Conservation (phyloP, 2,329 filamentous ascomycete genomes). For the Hymenoscyphus linearis region DNA sequence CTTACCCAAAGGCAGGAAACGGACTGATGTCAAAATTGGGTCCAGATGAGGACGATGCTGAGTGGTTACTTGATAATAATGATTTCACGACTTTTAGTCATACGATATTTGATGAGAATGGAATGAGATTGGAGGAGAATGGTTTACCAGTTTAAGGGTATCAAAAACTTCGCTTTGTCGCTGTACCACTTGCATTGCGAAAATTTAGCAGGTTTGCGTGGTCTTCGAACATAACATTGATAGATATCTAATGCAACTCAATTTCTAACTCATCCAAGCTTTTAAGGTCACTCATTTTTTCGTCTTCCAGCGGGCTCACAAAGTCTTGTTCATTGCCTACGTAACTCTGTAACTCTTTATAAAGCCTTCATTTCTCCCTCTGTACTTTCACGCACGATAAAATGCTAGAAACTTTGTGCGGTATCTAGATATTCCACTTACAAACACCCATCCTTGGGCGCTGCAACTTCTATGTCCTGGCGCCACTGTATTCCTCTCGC, state of each 20-base stretch:
- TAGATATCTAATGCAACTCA: not conserved
- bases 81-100: slow-evolving; percentile 33
- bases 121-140: slow-evolving; percentile 25
- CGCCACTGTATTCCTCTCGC: no score
- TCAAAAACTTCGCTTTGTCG: not conserved
- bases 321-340: no score
- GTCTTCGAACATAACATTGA: not conserved
- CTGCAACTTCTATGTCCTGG: no score
- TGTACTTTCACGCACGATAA: no score
- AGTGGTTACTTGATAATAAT: slow-evolving; percentile 55
- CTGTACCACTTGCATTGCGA: not conserved
- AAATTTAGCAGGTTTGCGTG: not conserved
- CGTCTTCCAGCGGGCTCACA: no score
- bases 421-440: no score
- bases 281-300: not conserved
- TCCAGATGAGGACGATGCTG: slow-evolving; percentile 52
- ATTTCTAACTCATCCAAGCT: not conserved
- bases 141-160: slow-evolving; percentile 9
- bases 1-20: slow-evolving; percentile 58
- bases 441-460: no score
- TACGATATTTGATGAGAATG: slow-evolving; percentile 27
- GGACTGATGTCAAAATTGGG: slow-evolving; percentile 49
- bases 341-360: no score
- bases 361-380: no score
- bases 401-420: no score